Base-by-base conservation (phyloP, 805 yeast species). In the Starmerella vitae region DNA sequence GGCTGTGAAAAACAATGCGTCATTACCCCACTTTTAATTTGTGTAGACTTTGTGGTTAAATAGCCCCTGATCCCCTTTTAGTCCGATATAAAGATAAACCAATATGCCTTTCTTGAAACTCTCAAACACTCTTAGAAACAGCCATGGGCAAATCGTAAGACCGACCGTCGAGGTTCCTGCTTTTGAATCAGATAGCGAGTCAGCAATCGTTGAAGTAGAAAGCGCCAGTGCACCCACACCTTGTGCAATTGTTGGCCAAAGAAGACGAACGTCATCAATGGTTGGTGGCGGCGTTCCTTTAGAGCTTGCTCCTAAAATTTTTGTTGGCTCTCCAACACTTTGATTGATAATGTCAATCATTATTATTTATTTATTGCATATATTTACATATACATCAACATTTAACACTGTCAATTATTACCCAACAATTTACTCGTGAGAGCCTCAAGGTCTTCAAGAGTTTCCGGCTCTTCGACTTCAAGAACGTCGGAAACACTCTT, bases 381-480 rank as follows among this genome's bases (percentile, higher is more conserved):
- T 24, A 9, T 9, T 24, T 24, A 24, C 13, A 24, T 24, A 9
- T 9, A 9, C 13, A 24, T 24, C 13, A 24, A 9, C 13, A 24
- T 24, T 24, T 9, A 9, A 24, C 9, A 12, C 9, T 28, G 7
- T 12, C 15, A 10, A 15, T 29, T 24, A 47, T 14, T 36, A 44
- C 3, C 50, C 33, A 58, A 43, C 27, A 58, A 47, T 28, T 38
- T 38, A 8, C 57, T 34, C 10, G 63, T 52, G 5, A 60, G 36
- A 1, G 93, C 85, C 66, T 91, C 98, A 60, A 91, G 70, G 55
- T 91, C 98, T 59, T 84, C 95, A 57, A 91, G 66, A 14, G 94
- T 80, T 53, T 83, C 80, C 13, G 96, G 96, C 52, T 76, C 82
- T 50, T 82, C 93, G 33, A 82, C 66, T 62, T 86, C 94, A 44